phyloP scores from a whole-genome alignment of 2,329 filamentous ascomycete genomes.

The Fusarium cyanostomum region DNA sequence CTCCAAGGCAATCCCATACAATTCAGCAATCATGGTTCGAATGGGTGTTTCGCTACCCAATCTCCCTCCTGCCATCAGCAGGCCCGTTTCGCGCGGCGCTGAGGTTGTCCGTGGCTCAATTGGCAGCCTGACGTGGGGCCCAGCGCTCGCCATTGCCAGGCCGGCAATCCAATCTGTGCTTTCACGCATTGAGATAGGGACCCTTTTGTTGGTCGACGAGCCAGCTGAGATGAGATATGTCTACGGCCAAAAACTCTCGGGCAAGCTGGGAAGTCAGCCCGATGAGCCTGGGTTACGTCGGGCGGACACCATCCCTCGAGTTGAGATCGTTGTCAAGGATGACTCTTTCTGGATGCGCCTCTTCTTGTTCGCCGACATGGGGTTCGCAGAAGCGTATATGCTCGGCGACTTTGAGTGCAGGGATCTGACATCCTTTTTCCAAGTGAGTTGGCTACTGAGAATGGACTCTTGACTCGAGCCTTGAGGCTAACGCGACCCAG shows the following conservation, averaged over 20 bases:
- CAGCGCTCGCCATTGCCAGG: constrained; percentile 57
- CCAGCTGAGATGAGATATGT: constrained; percentile 52
- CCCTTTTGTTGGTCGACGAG: constrained; percentile 59
- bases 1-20: neutral
- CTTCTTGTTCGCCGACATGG: constrained; percentile 77
- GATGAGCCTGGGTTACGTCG: constrained; percentile 50
- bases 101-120: constrained; percentile 55
- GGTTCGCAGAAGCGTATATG: constrained; percentile 79
- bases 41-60: constrained; percentile 40
- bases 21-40: constrained; percentile 11
- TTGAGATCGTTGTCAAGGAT: constrained; percentile 68
- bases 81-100: constrained; percentile 51
- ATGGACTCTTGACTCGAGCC: too few relatives aligned
- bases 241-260: constrained; percentile 57
- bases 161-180: constrained; percentile 57
- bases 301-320: constrained; percentile 50
- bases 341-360: constrained; percentile 77
- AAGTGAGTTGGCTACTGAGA: constrained; percentile 51
- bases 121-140: constrained; percentile 58
- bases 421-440: constrained; percentile 74
- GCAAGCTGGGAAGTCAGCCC: constrained; percentile 48
- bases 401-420: constrained; percentile 74
- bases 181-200: constrained; percentile 58
- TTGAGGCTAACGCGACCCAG: constrained; percentile 48
- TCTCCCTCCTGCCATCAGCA: constrained; percentile 50